Percentiles rank a stretch among this genome's conserved stretches.
Evolutionary conservation across 2,329 filamentous ascomycete genomes (phyloP).

Genomic region (Cryphonectria parasitica): DNA sequence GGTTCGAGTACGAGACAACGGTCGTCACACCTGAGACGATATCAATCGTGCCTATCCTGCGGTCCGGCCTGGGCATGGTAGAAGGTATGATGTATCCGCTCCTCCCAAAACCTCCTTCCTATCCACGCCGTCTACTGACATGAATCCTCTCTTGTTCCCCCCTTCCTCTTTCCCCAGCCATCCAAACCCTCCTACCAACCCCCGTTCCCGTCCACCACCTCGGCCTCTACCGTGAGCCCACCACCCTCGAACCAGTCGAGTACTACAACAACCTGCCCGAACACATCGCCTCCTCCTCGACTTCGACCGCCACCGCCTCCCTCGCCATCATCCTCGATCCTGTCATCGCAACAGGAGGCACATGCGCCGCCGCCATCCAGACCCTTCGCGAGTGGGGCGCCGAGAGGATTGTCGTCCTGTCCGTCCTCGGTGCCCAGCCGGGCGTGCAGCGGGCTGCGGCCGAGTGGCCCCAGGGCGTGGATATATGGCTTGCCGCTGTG

Average conservation of each 20-base stretch:
- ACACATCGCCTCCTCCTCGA: constrained; percentile 52
- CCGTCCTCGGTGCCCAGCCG: constrained; percentile 71
- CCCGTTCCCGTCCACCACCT: constrained; percentile 89
- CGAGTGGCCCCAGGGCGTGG: constrained; percentile 77
- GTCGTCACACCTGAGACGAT: constrained; percentile 67
- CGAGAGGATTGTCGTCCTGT: constrained; percentile 75
- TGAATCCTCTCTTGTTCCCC: background rate
- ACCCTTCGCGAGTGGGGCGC: constrained; percentile 91
- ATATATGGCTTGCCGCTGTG: constrained; percentile 82
- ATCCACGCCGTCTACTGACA: background rate
- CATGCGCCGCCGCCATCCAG: constrained; percentile 86
- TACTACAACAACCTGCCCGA: constrained; percentile 98
- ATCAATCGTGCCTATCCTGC: constrained; percentile 88
- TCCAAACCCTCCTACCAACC: constrained; percentile 79
- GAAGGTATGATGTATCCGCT: constrained; percentile 58
- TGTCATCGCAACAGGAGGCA: constrained; percentile 91
- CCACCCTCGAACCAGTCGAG: constrained; percentile 85
- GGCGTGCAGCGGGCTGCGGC: constrained; percentile 74
- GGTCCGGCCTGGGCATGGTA: constrained; percentile 89
- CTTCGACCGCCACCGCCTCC: constrained; percentile 29
- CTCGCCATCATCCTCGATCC: constrained; percentile 83
- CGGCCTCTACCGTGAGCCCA: constrained; percentile 89
- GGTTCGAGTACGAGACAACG: constrained; percentile 72
- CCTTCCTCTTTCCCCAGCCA: constrained; percentile 51
- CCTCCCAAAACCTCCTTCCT: background rate